Evolutionary conservation across 495 filamentous ascomycete genomes (phyloP).

Genomic region (Staphylotrichum tortipilum): DNA sequence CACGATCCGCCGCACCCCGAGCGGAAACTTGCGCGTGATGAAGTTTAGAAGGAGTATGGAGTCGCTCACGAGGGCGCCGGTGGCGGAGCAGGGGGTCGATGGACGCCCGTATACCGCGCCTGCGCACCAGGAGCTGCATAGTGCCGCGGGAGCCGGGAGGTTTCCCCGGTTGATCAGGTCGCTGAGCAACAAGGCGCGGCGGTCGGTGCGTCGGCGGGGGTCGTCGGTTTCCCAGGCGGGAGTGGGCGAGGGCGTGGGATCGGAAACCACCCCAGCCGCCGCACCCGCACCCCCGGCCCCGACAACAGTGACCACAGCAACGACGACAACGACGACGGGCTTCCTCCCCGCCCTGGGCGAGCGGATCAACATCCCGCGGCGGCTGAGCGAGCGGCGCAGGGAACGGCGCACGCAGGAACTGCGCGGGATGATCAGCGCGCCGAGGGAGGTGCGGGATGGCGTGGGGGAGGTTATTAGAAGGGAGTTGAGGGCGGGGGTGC

Average conservation of each 20-base stretch:
- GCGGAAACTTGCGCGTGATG: conserved; percentile 43
- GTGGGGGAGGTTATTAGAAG: conserved; percentile 43
- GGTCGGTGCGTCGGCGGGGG: background rate
- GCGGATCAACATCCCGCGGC: conserved; percentile 41
- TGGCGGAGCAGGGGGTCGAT: conserved; percentile 3
- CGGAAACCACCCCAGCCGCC: too few species aligned
- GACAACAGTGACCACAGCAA: too few species aligned
- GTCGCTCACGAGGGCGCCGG: conserved; percentile 20
- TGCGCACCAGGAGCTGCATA: background rate
- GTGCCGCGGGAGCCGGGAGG: background rate
- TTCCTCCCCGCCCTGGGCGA: conserved; percentile 29
- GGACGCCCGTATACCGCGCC: background rate
- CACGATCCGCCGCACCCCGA: conserved; percentile 41
- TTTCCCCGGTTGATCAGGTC: background rate
- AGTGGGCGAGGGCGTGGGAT: background rate
- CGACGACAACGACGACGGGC: too few species aligned
- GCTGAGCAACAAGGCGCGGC: background rate
- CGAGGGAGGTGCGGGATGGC: conserved; percentile 41
- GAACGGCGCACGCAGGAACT: conserved; percentile 59
- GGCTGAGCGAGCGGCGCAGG: conserved; percentile 51
- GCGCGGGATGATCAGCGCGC: conserved; percentile 55
- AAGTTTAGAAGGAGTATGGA: conserved; percentile 36
- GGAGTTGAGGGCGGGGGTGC: too few species aligned
- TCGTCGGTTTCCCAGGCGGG: background rate
- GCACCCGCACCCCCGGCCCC: background rate